Evolutionary conservation across 192 early-diverging fungal genomes (phyloP).

Genomic region (Coemansia sp.): DNA sequence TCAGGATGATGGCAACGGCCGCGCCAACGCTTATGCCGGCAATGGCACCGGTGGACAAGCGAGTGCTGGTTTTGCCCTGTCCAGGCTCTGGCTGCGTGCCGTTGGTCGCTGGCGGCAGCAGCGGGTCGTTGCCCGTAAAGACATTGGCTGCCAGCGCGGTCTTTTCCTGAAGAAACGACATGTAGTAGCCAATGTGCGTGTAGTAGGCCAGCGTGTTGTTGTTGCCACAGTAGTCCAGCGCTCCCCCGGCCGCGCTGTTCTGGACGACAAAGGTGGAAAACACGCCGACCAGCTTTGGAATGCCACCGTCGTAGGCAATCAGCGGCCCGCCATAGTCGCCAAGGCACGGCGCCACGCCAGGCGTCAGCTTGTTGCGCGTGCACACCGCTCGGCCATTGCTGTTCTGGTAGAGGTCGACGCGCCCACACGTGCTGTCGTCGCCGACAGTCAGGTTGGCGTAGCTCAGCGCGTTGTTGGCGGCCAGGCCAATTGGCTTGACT

Average conservation of each 20-base stretch:
- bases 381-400: constrained; percentile 43
- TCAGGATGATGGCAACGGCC: constrained; percentile 21
- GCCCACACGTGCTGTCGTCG: constrained; percentile 31
- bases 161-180: constrained; percentile 34
- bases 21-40: constrained; percentile 37
- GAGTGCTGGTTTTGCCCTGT: background rate
- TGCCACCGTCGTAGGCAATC: constrained; percentile 26
- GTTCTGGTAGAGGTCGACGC: constrained; percentile 27
- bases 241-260: constrained; percentile 4
- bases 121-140: constrained; percentile 47
- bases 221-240: constrained; percentile 34
- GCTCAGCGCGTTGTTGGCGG: constrained; percentile 23
- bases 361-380: constrained; percentile 41
- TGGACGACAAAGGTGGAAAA: constrained; percentile 32
- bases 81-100: constrained; percentile 1
- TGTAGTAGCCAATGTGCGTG: constrained; percentile 41
- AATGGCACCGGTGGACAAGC: constrained; percentile 38
- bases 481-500: constrained; percentile 29
- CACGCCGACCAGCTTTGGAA: constrained; percentile 40
- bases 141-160: constrained; percentile 26
- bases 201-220: constrained; percentile 40
- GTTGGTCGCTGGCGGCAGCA: constrained; percentile 11
- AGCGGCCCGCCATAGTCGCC: constrained; percentile 48
- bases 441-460: constrained; percentile 42
- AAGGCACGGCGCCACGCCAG: constrained; percentile 29